phyloP scores from a whole-genome alignment of 495 filamentous ascomycete genomes.

The Acidiella bohemica region DNA sequence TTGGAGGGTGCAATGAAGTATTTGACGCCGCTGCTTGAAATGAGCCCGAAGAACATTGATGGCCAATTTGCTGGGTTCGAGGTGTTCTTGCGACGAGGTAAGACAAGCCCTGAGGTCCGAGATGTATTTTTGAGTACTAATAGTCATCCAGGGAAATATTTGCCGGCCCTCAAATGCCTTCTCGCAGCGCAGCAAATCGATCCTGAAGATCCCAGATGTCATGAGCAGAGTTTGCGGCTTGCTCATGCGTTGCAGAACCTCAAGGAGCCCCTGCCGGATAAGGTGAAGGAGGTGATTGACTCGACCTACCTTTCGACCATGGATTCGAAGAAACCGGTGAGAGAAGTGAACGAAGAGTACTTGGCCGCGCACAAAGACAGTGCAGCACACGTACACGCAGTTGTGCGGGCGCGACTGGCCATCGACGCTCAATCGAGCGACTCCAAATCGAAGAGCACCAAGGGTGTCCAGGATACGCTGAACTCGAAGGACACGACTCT shows the following conservation, averaged over 20 bases:
- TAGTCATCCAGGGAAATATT: constrained; percentile 51
- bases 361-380: constrained; percentile 48
- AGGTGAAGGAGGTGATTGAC: constrained; percentile 52
- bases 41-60: constrained; percentile 67
- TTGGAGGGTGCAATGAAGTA: constrained; percentile 81
- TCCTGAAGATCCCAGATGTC: constrained; percentile 56
- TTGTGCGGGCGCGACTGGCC: constrained; percentile 44
- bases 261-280: constrained; percentile 41
- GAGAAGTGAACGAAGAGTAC: constrained; percentile 56
- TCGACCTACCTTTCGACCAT: constrained; percentile 50
- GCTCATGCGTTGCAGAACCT: constrained; percentile 45
- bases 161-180: constrained; percentile 76
- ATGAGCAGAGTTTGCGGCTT: constrained; percentile 62
- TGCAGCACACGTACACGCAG: constrained; percentile 48
- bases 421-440: constrained; percentile 37
- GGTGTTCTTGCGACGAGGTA: constrained; percentile 67
- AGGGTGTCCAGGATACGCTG: constrained; percentile 46
- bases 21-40: constrained; percentile 62
- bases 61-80: constrained; percentile 79
- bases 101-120: too few species aligned
- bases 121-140: too few species aligned
- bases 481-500: constrained; percentile 40
- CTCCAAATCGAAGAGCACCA: constrained; percentile 42
- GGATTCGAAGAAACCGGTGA: constrained; percentile 35
- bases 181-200: constrained; percentile 57